Percentiles rank a stretch among this genome's conserved stretches.
phyloP scores from a whole-genome alignment of 345 rosid genomes.

The Crucihimalaya himalaica region DNA sequence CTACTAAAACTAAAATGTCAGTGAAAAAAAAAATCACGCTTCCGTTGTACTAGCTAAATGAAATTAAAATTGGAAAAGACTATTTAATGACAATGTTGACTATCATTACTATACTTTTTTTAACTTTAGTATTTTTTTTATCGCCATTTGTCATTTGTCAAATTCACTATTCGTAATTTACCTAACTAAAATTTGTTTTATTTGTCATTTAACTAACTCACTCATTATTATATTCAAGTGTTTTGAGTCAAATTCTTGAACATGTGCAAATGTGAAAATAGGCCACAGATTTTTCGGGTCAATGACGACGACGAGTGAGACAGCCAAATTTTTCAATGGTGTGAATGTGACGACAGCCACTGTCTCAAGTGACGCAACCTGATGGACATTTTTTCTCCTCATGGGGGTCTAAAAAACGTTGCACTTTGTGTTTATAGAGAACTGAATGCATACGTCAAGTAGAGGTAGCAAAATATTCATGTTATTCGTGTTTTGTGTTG shows the following conservation, averaged over 20 bases:
- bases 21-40: too few species aligned
- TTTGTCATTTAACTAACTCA: neutral
- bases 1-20: too few species aligned
- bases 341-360: slow-evolving; percentile 8
- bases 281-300: neutral
- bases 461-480: slow-evolving; percentile 4
- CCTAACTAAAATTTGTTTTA: neutral
- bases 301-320: slow-evolving; percentile 20
- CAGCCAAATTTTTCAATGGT: neutral
- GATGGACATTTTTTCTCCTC: neutral
- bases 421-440: slow-evolving; percentile 23
- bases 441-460: neutral
- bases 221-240: neutral
- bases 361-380: neutral
- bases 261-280: neutral
- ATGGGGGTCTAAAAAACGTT: slow-evolving; percentile 15
- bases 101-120: neutral
- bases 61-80: neutral
- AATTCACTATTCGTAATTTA: neutral
- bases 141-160: neutral
- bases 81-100: neutral
- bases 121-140: too few species aligned
- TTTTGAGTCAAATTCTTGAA: neutral
- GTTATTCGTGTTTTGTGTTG: neutral
- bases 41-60: too few species aligned